Evolutionary conservation across 2,329 filamentous ascomycete genomes (phyloP), one percentile per base, ranked within the genome.

Genomic region (Colletotrichum acutatum): DNA sequence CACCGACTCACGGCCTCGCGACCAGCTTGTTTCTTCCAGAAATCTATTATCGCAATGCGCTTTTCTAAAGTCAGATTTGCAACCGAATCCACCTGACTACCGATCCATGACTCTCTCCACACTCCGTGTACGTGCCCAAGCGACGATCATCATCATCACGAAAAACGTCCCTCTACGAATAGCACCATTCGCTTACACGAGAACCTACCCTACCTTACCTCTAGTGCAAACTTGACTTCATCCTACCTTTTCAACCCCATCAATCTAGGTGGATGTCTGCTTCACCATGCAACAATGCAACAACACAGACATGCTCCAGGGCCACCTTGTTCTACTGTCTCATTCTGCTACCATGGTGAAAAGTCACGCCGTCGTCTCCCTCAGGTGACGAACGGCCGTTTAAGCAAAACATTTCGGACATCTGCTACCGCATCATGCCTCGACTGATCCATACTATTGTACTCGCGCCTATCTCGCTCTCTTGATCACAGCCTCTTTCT

Each of bases 101-200:
- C 14, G 53, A n/a, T 6, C 59, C 52, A 63, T 60, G 66, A 70
- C 70, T 70, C 66, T 70, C 66, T 52, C 53, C 60, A 59, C 46
- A 34, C 49, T 42, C 49, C 60, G 65, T 64, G 70, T 70, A 59
- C 54, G 32, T 37, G 52, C 30, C 42, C 54, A 34, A 54, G 46
- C 54, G 54, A 56, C 60, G 52, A 70, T 56, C 59, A 49, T 56
- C 70, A 69, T 60, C 60, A 65, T 19, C 32, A 34, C 32, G 53
- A 59, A 56, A 56, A 30, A 42, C 52, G 22, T 28, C 58, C 52
- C 58, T 58, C 24, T 32, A 42, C 16, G 37, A 19, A 42, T 42
- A 62, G 66, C 54, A 46, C 52, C 59, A 56, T 56, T 65, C 66
- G 42, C 54, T 65, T 69, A 42, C 54, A 69, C 26, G 5, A 14